These are phyloP conservation scores for Apophysomyces trapeziformis DNA, from an alignment of 371 early-diverging fungal genomes.

Conservation along the genomic window DNA sequence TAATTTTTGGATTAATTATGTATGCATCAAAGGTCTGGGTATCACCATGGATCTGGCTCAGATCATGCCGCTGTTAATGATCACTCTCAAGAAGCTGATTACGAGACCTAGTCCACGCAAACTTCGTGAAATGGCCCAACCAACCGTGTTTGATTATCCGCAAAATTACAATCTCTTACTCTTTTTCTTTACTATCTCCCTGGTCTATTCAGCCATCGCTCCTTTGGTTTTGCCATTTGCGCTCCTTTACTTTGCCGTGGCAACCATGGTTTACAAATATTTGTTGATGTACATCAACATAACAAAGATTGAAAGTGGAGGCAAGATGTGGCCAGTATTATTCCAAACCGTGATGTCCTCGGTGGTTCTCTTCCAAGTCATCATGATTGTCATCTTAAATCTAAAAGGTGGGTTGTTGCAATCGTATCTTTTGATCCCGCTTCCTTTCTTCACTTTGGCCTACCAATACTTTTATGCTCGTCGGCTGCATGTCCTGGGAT, in stretches of 20 bases:
- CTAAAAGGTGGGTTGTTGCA: constrained; percentile 49
- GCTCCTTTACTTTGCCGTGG: constrained; percentile 65
- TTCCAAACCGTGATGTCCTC: constrained; percentile 69
- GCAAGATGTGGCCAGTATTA: constrained; percentile 75
- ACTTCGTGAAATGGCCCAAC: constrained; percentile 62
- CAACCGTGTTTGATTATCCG: constrained; percentile 75
- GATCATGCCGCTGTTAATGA: constrained; percentile 61
- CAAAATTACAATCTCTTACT: constrained; percentile 71
- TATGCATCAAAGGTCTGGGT: constrained; percentile 59
- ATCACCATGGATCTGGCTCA: constrained; percentile 72
- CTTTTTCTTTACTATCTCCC: constrained; percentile 72
- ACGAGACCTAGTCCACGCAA: constrained; percentile 77
- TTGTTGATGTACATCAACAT: constrained; percentile 60
- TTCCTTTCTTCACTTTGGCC: constrained; percentile 65
- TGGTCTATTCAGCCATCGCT: constrained; percentile 76
- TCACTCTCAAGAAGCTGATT: constrained; percentile 63
- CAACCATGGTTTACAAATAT: constrained; percentile 70
- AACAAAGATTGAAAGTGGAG: constrained; percentile 73
- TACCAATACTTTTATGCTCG: constrained; percentile 51
- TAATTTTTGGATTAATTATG: constrained; percentile 74
- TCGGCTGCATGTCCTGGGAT: constrained; percentile 21
- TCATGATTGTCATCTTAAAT: constrained; percentile 67
- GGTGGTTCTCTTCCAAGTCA: constrained; percentile 70
- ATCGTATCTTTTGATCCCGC: constrained; percentile 59
- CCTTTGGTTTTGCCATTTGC: constrained; percentile 77